Base-by-base conservation (phyloP, 1,284 basidiomycete genomes). In the Irpex lacteus region DNA sequence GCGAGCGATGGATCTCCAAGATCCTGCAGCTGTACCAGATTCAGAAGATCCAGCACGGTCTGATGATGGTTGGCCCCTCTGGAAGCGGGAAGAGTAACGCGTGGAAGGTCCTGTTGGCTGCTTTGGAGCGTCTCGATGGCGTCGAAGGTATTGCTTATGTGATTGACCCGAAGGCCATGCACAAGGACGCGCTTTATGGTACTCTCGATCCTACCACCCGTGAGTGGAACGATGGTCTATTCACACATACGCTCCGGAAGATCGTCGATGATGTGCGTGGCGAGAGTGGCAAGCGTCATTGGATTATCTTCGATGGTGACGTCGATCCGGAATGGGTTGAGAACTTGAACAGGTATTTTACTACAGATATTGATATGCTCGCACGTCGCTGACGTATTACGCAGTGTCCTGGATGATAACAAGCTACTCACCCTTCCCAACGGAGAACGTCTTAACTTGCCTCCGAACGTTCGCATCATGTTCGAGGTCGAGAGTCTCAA, bases 241-340 rank as follows among this genome's bases (percentile, higher is more conserved):
- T 99, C 80, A 99, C 98, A 0, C 95, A 98, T 74, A 94, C 98
- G 55, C 82, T 99, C 64, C 90, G 98, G 59, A 98, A 98, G 78
- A 99, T 99, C 67, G 94, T 98, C 63, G 98, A 99, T 74, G 96
- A 99, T 73, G 96, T 98, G 40, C 94, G 98, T 73, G 98, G 98
- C 36, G 98, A 98, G 78, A 98, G 95, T 75, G 84, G 87, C 36
- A 98, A 98, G 81, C 84, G 97, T 21, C 98, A 99, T 75, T 99
- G 98, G 98, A 99, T 99, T 72, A 94, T 99, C 67, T 99, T 99
- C 69, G 98, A 99, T 73, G 98, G 98, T 65, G 98, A 99, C 74
- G 97, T 99, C 60, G 98, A 99, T 82, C 98, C 98, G 0, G 98
- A 99, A 78, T 99, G 98, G 98, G 98, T 99, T 5, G 98, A 99